phyloP scores from a whole-genome alignment of 495 filamentous ascomycete species.

The Hamigera avellanea region DNA sequence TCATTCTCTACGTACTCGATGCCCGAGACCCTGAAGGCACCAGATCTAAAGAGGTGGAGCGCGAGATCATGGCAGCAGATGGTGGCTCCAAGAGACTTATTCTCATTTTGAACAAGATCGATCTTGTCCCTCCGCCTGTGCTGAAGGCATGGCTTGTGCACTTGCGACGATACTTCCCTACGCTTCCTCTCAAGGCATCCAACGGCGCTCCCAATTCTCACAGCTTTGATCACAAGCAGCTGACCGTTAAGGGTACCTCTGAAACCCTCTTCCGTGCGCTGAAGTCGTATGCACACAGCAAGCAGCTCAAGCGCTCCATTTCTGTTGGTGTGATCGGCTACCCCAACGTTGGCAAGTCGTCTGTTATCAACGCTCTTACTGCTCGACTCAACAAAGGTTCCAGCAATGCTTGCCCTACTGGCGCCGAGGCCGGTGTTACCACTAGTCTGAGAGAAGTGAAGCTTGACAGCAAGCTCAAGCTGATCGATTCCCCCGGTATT shows the following conservation, averaged over 20 bases:
- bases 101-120: conserved; percentile 94
- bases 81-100: conserved; percentile 79
- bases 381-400: conserved; percentile 60
- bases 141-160: conserved; percentile 77
- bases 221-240: conserved; percentile 82
- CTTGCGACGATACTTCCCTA: conserved; percentile 85
- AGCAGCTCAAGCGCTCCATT: conserved; percentile 77
- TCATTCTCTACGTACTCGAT: conserved; percentile 89
- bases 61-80: conserved; percentile 75
- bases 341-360: conserved; percentile 95
- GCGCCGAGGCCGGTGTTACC: conserved; percentile 89
- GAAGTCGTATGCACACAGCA: conserved; percentile 77
- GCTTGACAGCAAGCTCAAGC: conserved; percentile 85
- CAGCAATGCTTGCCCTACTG: conserved; percentile 67
- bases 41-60: conserved; percentile 80
- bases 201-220: conserved; percentile 74
- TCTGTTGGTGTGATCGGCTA: conserved; percentile 93
- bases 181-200: conserved; percentile 80
- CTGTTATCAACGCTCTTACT: conserved; percentile 88
- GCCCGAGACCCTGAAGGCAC: conserved; percentile 88
- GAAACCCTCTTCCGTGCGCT: conserved; percentile 80
- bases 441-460: conserved; percentile 83
- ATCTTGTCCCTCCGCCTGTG: conserved; percentile 71
- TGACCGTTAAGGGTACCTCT: conserved; percentile 79
- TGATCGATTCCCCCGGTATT: conserved; percentile 92